Base-by-base conservation (phyloP, 1,139 yeast species). In the Candida sp. region DNA sequence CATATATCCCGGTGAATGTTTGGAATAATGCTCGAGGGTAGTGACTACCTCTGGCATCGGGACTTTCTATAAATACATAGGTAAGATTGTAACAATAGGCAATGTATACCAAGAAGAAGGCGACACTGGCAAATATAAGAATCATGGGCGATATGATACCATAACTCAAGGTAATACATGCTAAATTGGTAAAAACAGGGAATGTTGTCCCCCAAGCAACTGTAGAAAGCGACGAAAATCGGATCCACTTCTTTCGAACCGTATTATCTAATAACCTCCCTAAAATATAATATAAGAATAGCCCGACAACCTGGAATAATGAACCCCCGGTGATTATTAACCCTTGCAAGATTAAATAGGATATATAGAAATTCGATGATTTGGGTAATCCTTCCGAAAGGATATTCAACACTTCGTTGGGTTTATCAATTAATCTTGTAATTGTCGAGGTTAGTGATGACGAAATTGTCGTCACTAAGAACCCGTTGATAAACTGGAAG, bases 21-120 rank as follows among this genome's bases (percentile, higher is more conserved):
- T 93, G 97, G 65, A 84, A 85, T 49, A 93, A 69, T 2, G 97
- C 97, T 52, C 84, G 77, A 45, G 96, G 95, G 61, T 89, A 93
- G 64, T 84, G 85, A 47, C 84, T 72, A 39, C 99, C 99, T 63
- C 96, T 80, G 23, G 84, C 70, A 57, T 90, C 96, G 38, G 83
- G 73, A 5, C 84, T 70, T 47, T 70, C 73, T 45, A 74, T 70
- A 49, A 73, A 73, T 34, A 87, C 86, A 66, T 88, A 91, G 33
- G 85, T 76, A 61, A 90, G 71, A 64, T 86, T 87, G 77, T 93
- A 87, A 55, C 85, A 66, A 66, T 78, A 87, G 5, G 96, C 95
- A 56, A 89, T 63, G 68, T 87, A 91, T 43, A 89, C 69, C 53
- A 91, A 66, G 43, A 76, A 68, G 66, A 87, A 89, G 0, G 90